A percentile compares a stretch with the other conserved stretches of the same genome.
phyloP scores from a whole-genome alignment of 371 early-diverging fungal genomes.

The Rhizomucor pusillus region DNA sequence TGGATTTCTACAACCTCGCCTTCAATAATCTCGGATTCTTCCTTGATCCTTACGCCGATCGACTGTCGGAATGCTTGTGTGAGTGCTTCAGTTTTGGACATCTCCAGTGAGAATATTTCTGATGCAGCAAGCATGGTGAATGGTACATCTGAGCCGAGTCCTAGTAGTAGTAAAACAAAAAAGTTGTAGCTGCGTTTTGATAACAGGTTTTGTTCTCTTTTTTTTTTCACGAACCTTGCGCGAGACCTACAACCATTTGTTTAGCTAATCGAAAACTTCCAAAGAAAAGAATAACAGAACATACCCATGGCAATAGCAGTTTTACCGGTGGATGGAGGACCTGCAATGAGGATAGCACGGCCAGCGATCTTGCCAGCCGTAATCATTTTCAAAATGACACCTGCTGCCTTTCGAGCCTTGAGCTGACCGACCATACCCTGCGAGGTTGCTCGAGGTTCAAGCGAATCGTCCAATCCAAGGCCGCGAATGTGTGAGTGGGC shows the following conservation, averaged over 20 bases:
- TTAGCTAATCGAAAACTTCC: not conserved
- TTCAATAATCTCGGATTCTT: conserved; percentile 97
- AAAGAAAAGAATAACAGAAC: not conserved
- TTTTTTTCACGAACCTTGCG: not conserved
- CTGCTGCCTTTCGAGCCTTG: conserved; percentile 94
- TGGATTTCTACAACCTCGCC: conserved; percentile 99
- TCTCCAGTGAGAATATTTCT: conserved; percentile 97
- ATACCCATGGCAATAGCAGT: conserved; percentile 92
- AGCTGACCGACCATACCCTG: conserved; percentile 98
- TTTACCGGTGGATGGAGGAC: conserved; percentile 98
- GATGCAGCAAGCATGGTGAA: conserved; percentile 96
- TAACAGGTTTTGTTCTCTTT: not conserved
- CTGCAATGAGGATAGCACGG: conserved; percentile 95
- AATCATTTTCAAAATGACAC: conserved; percentile 92
- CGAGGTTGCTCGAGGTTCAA: conserved; percentile 81
- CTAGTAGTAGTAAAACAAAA: conserved; percentile 18
- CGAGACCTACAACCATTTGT: not conserved
- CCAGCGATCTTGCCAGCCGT: conserved; percentile 97
- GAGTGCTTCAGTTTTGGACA: conserved; percentile 98
- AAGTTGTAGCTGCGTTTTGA: not conserved
- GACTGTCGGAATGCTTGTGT: conserved; percentile 98
- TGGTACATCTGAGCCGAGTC: conserved; percentile 92
- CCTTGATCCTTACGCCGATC: conserved; percentile 97
- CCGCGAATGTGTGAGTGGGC: conserved; percentile 97
- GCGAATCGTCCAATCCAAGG: conserved; percentile 86